phyloP scores from a whole-genome alignment of 73 alveolate species.

The Stentor coeruleus region DNA sequence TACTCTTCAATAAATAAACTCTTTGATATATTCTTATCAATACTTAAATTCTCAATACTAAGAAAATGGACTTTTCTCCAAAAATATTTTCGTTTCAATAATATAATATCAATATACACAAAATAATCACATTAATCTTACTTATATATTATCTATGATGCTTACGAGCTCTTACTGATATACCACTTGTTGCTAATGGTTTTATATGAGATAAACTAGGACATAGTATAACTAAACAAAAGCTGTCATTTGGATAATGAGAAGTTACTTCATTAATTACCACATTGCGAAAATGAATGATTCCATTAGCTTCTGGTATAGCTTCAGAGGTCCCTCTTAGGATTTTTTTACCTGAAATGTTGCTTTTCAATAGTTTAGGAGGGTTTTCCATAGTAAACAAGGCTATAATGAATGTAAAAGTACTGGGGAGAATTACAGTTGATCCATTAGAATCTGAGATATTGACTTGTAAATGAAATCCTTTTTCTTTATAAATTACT shows the following conservation, averaged over 20 bases:
- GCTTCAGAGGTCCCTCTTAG: conserved; percentile 23
- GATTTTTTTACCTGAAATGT: conserved; percentile 23
- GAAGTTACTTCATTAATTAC: conserved; percentile 21
- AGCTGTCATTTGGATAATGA: conserved; percentile 16
- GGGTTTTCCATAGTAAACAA: conserved; percentile 17
- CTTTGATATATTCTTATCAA: too few relatives aligned
- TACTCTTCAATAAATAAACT: too few relatives aligned
- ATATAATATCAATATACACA: too few relatives aligned
- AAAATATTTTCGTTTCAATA: too few relatives aligned
- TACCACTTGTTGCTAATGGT: neutral
- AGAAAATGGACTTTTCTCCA: too few relatives aligned
- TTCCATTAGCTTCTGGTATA: neutral
- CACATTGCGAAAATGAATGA: neutral
- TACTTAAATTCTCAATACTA: too few relatives aligned
- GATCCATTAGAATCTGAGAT: neutral
- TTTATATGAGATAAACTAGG: neutral
- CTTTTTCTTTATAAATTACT: conserved; percentile 13
- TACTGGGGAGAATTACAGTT: neutral
- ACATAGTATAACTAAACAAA: neutral
- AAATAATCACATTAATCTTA: too few relatives aligned
- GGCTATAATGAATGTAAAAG: neutral
- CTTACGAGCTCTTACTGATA: conserved; percentile 14
- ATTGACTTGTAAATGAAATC: neutral
- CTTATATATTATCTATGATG: neutral
- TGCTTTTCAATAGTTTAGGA: neutral